phyloP scores from a whole-genome alignment of 305 asterid genomes.

The Fraxinus angustifolia region DNA sequence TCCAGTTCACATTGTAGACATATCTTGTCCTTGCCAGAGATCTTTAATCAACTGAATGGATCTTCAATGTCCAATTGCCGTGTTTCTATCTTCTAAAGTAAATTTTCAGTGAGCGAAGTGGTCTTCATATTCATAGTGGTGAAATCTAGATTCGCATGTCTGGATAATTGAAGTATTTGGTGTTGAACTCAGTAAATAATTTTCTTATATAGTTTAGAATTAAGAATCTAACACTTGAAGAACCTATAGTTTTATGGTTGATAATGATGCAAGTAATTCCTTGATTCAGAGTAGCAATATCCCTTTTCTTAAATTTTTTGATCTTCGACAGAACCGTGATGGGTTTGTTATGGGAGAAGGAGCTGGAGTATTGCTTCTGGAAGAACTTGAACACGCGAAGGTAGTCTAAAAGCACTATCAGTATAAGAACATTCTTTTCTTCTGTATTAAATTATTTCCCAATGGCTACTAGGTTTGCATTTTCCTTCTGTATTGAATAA shows the following conservation, averaged over 20 bases:
- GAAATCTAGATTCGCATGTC: not conserved
- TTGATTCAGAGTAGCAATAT: constrained; percentile 7
- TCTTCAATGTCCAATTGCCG: not conserved
- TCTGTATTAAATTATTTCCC: not conserved
- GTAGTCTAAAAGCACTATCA: constrained; percentile 26
- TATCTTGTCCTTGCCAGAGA: not conserved
- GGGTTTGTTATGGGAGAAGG: constrained; percentile 99
- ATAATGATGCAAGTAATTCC: not conserved
- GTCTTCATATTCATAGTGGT: not conserved
- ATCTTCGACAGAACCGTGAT: constrained; percentile 68
- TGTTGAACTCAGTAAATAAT: constrained; percentile 3
- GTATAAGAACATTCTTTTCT: not conserved
- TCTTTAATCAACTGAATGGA: not conserved
- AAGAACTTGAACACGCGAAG: constrained; percentile 96
- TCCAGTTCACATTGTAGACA: not conserved
- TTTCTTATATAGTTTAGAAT: constrained; percentile 6
- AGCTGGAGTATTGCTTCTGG: constrained; percentile 82
- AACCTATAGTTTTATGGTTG: not conserved
- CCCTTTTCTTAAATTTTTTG: constrained; percentile 15
- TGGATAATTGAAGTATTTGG: not conserved
- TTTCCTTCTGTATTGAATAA: constrained; percentile 9
- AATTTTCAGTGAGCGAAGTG: not conserved
- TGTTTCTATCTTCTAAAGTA: not conserved
- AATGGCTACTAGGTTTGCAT: not conserved
- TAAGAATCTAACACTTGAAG: not conserved